Percentiles rank a stretch among this genome's conserved stretches.
Evolutionary conservation across 805 yeast species (phyloP).

Genomic region (Suhomyces sp.): DNA sequence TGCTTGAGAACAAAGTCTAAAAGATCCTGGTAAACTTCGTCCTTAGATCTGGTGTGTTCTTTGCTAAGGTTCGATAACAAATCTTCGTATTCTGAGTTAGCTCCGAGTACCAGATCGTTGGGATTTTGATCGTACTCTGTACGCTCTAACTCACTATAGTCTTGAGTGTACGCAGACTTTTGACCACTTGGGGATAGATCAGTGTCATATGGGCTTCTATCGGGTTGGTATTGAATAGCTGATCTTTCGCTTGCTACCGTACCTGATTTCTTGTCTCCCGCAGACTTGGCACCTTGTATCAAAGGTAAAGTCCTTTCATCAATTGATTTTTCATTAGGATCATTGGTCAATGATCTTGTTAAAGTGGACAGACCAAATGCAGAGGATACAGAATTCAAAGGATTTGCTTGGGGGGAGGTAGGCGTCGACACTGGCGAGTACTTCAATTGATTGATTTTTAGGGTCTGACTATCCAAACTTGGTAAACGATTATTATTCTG

Average conservation of each 20-base stretch:
- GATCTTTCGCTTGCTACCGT: too few species aligned
- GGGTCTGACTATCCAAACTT: conserved; percentile 17
- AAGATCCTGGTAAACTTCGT: conserved; percentile 35
- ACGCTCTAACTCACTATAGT: background rate
- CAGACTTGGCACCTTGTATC: too few species aligned
- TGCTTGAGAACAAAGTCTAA: conserved; percentile 56
- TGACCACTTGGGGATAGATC: conserved; percentile 1
- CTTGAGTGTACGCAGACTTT: background rate
- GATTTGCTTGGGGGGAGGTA: conserved; percentile 16
- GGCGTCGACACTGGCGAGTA: conserved; percentile 23
- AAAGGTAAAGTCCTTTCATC: too few species aligned
- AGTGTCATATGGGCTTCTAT: background rate
- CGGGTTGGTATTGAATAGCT: too few species aligned
- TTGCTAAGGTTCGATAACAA: conserved; percentile 7
- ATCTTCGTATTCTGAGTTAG: conserved; percentile 7
- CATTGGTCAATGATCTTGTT: background rate
- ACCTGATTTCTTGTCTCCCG: too few species aligned
- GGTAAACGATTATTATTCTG: conserved; percentile 21
- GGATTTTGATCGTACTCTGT: background rate
- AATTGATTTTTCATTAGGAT: background rate
- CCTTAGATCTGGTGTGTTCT: conserved; percentile 10
- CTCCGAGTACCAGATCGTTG: background rate
- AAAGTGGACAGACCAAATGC: background rate
- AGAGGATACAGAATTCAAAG: conserved; percentile 5
- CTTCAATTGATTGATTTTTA: conserved; percentile 3